Percentiles rank a stretch among this genome's conserved stretches.
Conservation (phyloP, 352 stramenopile species). For the Albugo candida region DNA sequence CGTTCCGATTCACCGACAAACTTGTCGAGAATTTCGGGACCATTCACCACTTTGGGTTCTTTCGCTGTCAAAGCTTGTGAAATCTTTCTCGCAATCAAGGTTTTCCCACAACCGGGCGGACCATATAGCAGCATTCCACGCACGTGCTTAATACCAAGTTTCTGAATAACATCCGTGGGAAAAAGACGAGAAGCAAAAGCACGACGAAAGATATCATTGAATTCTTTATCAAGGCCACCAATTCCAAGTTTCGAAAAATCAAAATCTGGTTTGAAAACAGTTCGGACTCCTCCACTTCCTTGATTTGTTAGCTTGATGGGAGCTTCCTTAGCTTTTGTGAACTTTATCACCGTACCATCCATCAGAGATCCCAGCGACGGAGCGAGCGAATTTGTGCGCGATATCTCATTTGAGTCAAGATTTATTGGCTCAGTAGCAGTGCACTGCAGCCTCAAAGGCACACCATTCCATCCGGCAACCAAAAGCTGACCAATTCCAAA, state of each 20-base stretch:
- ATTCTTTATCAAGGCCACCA: constrained; percentile 96
- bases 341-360: constrained; percentile 47
- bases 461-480: constrained; percentile 31
- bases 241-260: constrained; percentile 98
- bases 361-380: constrained; percentile 32
- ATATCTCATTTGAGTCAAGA: constrained; percentile 7
- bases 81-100: constrained; percentile 97
- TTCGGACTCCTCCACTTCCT: constrained; percentile 44
- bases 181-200: constrained; percentile 97
- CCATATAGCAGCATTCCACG: constrained; percentile 82
- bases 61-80: constrained; percentile 90
- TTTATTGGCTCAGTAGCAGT: constrained; percentile 32
- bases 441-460: constrained; percentile 52
- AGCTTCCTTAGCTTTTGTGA: constrained; percentile 57
- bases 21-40: constrained; percentile 98
- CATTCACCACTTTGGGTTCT: constrained; percentile 95
- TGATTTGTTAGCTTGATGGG: constrained; percentile 64
- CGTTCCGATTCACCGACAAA: constrained; percentile 97
- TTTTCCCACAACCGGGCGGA: constrained; percentile 87
- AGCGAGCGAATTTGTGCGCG: constrained; percentile 14
- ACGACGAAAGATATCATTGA: constrained; percentile 98
- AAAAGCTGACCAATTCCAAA: constrained; percentile 61
- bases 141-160: constrained; percentile 98
- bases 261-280: constrained; percentile 92
- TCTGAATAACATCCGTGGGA: constrained; percentile 87